Evolutionary conservation across 441 rosid species (phyloP).

Genomic region (Pelargonium cotyledonis): DNA sequence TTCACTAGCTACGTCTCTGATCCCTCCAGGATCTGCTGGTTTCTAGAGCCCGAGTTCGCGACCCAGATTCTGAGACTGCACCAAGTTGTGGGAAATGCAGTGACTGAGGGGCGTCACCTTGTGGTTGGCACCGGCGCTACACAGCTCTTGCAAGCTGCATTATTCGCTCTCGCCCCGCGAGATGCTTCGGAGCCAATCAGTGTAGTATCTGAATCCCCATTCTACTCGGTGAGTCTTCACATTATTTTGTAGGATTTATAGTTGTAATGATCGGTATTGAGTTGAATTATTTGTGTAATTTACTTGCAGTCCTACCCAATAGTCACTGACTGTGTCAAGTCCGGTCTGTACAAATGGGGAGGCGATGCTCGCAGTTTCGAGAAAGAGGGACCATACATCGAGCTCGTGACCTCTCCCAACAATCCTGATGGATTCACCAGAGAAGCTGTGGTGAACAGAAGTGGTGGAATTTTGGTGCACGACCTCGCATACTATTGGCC

Average conservation of each 20-base stretch:
- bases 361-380: slow-evolving; percentile 68
- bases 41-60: slow-evolving; percentile 68
- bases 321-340: slow-evolving; percentile 73
- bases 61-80: slow-evolving; percentile 58
- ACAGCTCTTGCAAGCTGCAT: slow-evolving; percentile 74
- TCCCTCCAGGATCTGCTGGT: slow-evolving; percentile 64
- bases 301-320: slow-evolving; percentile 66
- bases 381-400: slow-evolving; percentile 60
- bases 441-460: slow-evolving; percentile 57
- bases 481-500: slow-evolving; percentile 42
- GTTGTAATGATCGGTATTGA: too few species aligned
- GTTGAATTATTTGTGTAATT: too few species aligned
- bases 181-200: slow-evolving; percentile 50
- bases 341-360: slow-evolving; percentile 68
- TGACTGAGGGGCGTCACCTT: slow-evolving; percentile 49
- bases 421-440: slow-evolving; percentile 77
- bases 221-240: slow-evolving; percentile 49
- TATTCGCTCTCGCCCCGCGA: slow-evolving; percentile 62
- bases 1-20: slow-evolving; percentile 78
- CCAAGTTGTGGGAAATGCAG: slow-evolving; percentile 68
- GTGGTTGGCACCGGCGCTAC: slow-evolving; percentile 92
- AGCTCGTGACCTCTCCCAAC: slow-evolving; percentile 84
- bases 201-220: slow-evolving; percentile 81
- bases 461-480: slow-evolving; percentile 66
- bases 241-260: neutral